Evolutionary conservation across 139 green algal species (phyloP), one percentile per base, ranked within the genome.

Genomic region (Micractinium sp.): DNA sequence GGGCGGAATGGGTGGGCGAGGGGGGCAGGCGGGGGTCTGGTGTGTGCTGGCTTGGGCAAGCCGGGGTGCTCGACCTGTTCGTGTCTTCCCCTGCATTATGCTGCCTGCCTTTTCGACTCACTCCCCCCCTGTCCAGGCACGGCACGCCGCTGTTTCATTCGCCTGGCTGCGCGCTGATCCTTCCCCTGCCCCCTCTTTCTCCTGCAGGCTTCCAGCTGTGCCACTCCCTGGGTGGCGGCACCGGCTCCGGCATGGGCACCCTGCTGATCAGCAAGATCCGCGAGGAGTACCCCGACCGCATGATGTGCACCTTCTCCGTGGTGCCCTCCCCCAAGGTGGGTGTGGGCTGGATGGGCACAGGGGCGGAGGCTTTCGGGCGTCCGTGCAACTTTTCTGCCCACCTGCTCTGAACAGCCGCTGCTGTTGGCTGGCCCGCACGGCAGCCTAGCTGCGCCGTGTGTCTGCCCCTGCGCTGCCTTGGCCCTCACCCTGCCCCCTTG

Each of bases 291-390:
- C 95, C 96, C 69, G 96, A 98, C 93, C 95, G 97, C 89, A 99
- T 99, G 97, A 99, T 99, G 98, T 91, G 98, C 63, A 99, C 97
- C 89, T 99, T 99, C 95, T 99, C 98, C 7, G 98, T 99, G 27
- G 97, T 99, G 86, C 98, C 98, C 33, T 99, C 97, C 74, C 98
- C 98, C 89, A 99, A 99, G 95, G 97, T 92, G 69, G 3, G 78
- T 16, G 9, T 25, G 0, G 9, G 74, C n/a, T 53, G 33, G 74
- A 2, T 15, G 74, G 33, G 73, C 18, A 25, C 31, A 25, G 73
- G 0, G n/a, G 29, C 3, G 31, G 73, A n/a, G 25, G 33, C 74
- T 53, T 9, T 1, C n/a, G 15, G 14, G 27, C 12, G 33, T 39
- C 38, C 12, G 5, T n/a, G 12, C 15, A 41, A 33, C 12, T 18